These are phyloP conservation scores for Ceratocystis diversiconidia DNA, from an alignment of 2,329 filamentous ascomycete species.

Conservation along the genomic window DNA sequence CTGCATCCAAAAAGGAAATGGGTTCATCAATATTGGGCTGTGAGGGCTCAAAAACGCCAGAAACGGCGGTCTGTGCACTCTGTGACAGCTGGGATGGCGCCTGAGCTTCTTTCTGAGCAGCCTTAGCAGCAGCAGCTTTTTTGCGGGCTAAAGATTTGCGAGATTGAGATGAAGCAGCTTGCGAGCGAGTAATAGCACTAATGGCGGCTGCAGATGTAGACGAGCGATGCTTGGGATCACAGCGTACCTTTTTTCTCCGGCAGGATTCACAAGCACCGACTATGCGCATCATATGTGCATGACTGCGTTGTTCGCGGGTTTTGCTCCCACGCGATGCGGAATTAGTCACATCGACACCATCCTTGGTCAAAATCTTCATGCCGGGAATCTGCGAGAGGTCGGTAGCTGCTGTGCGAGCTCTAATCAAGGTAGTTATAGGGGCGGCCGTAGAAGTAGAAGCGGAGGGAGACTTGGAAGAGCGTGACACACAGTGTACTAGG, in stretches of 20 bases:
- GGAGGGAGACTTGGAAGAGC: neutral
- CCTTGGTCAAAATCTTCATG: conserved; percentile 53
- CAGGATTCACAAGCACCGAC: conserved; percentile 54
- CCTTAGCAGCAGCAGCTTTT: neutral
- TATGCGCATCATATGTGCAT: conserved; percentile 51
- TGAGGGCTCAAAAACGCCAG: neutral
- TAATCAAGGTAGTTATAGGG: neutral
- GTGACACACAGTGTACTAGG: neutral
- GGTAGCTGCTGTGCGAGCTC: conserved; percentile 10
- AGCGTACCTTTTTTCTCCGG: conserved; percentile 48
- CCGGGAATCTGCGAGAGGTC: conserved; percentile 44
- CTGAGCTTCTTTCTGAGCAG: neutral
- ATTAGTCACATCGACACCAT: conserved; percentile 49
- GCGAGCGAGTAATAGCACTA: conserved; percentile 8
- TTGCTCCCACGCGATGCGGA: conserved; percentile 48
- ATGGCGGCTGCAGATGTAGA: conserved; percentile 22
- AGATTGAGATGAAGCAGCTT: neutral
- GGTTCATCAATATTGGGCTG: neutral
- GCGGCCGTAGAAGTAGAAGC: neutral
- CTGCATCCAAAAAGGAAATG: neutral
- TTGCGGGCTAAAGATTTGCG: neutral
- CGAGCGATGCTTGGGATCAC: conserved; percentile 43
- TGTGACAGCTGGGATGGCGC: neutral
- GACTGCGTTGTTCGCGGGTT: conserved; percentile 53
- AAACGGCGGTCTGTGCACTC: neutral